Percentiles rank a stretch among this genome's conserved stretches.
phyloP scores from a whole-genome alignment of 192 early-diverging fungal species.

The Podila epigama region DNA sequence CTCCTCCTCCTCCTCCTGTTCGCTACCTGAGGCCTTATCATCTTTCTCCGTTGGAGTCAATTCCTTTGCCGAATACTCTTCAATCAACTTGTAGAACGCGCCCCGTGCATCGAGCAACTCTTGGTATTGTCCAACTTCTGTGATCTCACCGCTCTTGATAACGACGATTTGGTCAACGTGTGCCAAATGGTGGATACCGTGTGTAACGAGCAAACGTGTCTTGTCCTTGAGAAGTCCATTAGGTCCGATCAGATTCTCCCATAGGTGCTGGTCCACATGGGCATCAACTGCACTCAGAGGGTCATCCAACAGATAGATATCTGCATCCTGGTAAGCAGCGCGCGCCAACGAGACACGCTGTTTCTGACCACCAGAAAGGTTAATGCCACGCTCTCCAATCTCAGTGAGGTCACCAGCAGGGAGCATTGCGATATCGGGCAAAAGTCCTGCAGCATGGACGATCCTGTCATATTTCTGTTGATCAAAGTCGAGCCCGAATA shows the following conservation, averaged over 20 bases:
- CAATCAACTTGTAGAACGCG: constrained; percentile 70
- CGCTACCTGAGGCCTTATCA: constrained; percentile 37
- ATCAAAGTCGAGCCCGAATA: constrained; percentile 83
- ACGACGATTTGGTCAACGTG: constrained; percentile 72
- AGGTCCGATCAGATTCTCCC: constrained; percentile 87
- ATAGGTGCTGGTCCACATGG: constrained; percentile 77
- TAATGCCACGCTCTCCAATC: constrained; percentile 91
- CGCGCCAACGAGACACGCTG: constrained; percentile 66
- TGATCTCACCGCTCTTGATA: constrained; percentile 73
- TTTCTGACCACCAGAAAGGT: constrained; percentile 92
- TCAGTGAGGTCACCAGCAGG: constrained; percentile 90
- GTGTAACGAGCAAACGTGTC: constrained; percentile 84
- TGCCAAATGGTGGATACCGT: constrained; percentile 77
- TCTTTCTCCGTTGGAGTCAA: not conserved
- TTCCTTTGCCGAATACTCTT: constrained; percentile 64
- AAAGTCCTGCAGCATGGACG: constrained; percentile 82
- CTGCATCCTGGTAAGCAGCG: constrained; percentile 88
- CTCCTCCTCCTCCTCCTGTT: constrained; percentile 7
- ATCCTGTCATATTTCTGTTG: constrained; percentile 72
- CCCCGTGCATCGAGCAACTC: constrained; percentile 65
- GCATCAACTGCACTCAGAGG: constrained; percentile 68
- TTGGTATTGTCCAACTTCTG: constrained; percentile 69
- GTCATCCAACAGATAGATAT: constrained; percentile 61
- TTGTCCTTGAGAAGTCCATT: constrained; percentile 81
- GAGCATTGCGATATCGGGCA: constrained; percentile 83